Percentiles rank a stretch among this genome's conserved stretches.
These are phyloP conservation scores for Phlyctochytrium bullatum DNA, from an alignment of 192 early-diverging fungal species.

Conservation along the genomic window DNA sequence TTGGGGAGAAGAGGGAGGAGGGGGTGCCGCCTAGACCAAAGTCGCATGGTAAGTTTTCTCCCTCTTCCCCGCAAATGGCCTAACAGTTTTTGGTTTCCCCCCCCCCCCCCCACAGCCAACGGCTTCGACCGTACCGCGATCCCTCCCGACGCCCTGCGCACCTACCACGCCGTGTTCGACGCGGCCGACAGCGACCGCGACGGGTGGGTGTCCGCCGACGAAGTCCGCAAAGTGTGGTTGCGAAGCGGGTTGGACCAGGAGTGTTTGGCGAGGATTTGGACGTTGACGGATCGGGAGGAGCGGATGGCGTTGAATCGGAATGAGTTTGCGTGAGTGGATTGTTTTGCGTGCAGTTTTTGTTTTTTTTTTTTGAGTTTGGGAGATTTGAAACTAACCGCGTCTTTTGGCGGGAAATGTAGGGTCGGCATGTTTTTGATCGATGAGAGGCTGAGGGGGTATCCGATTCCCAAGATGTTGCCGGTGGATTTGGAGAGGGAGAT, in stretches of 20 bases:
- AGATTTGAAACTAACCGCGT: not conserved
- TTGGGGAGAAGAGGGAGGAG: not conserved
- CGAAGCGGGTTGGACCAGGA: slow-evolving; percentile 6
- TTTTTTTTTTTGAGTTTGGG: not conserved
- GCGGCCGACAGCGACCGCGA: slow-evolving; percentile 8
- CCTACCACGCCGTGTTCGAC: slow-evolving; percentile 1
- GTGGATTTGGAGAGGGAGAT: not conserved
- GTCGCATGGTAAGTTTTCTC: no score
- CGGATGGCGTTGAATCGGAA: not conserved
- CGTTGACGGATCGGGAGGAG: not conserved
- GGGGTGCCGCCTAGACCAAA: not conserved
- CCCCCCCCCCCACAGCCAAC: no score
- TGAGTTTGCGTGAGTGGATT: slow-evolving; percentile 19
- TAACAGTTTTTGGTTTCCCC: not conserved
- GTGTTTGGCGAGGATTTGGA: slow-evolving; percentile 16
- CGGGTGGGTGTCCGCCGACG: slow-evolving; percentile 2
- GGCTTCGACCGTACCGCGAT: no score
- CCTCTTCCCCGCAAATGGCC: not conserved
- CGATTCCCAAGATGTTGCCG: slow-evolving; percentile 4
- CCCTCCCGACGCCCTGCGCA: not conserved
- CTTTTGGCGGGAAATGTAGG: not conserved
- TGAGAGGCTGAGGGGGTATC: slow-evolving; percentile 8
- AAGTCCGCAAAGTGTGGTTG: slow-evolving; percentile 31
- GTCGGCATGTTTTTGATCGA: slow-evolving; percentile 17
- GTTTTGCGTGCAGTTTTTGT: not conserved